phyloP scores from a whole-genome alignment of 768 basidiomycete species.

The Termitomyces sp. region DNA sequence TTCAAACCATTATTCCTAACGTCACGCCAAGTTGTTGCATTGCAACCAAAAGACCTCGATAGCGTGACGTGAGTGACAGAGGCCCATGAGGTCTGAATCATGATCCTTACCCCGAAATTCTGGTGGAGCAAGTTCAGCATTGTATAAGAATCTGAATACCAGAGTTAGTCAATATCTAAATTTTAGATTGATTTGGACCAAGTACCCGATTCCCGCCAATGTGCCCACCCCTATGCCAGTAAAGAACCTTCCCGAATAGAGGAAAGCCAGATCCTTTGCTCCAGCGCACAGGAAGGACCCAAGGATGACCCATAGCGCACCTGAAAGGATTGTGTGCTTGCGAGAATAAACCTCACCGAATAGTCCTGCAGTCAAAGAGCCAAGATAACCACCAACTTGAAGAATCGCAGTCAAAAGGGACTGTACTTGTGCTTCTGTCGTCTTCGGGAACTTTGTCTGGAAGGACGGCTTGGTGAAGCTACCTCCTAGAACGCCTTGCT shows the following conservation, averaged over 20 bases:
- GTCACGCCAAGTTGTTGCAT: conserved; percentile 15
- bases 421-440: conserved; percentile 9
- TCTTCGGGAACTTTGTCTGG: conserved; percentile 8
- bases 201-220: conserved; percentile 11
- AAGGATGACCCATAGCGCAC: conserved; percentile 12
- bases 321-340: conserved; percentile 13
- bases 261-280: conserved; percentile 8
- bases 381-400: conserved; percentile 13
- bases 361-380: conserved; percentile 12
- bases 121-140: conserved; percentile 14
- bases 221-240: conserved; percentile 13
- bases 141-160: conserved; percentile 7
- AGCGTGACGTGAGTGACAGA: neutral
- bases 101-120: conserved; percentile 9
- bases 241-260: conserved; percentile 15
- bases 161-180: neutral
- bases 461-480: conserved; percentile 12
- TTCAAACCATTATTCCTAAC: conserved; percentile 11
- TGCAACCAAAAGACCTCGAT: conserved; percentile 11
- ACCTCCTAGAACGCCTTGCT: conserved; percentile 14
- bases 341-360: conserved; percentile 14
- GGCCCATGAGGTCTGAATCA: neutral
- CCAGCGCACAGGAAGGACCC: conserved; percentile 14
- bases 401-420: conserved; percentile 14
- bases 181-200: neutral